Conservation (phyloP, 148 eudicot genomes). For the Persicaria tinctoria region DNA sequence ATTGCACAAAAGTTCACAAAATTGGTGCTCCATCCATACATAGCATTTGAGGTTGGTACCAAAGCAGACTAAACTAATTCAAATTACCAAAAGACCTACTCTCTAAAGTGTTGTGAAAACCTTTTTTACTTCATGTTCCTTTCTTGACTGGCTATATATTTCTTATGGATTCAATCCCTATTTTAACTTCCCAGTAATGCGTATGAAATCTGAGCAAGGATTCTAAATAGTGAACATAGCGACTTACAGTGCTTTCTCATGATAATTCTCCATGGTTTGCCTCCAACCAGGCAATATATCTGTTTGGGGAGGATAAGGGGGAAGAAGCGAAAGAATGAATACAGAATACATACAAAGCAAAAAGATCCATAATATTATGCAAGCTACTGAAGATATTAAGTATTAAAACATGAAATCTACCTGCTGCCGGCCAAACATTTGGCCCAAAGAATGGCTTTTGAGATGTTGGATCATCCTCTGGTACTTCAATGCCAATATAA, state of each 20-base stretch:
- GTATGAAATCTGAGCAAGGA: not conserved
- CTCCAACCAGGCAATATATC: conserved; percentile 84
- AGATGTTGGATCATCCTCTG: conserved; percentile 68
- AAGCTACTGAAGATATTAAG: not conserved
- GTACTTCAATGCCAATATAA: conserved; percentile 84
- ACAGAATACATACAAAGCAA: not conserved
- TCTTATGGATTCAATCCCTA: not conserved
- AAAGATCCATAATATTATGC: not conserved
- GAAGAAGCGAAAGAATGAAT: too few species aligned
- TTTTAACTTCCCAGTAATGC: not conserved
- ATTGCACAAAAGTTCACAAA: not conserved
- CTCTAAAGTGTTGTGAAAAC: not conserved
- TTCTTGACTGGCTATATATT: not conserved
- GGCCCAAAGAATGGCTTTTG: conserved; percentile 72
- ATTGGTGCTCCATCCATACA: not conserved
- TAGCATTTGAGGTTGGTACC: not conserved
- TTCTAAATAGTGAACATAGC: conserved; percentile 16
- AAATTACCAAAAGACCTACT: not conserved
- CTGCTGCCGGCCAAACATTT: conserved; percentile 76
- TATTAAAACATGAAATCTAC: conserved; percentile 23
- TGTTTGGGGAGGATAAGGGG: conserved; percentile 10
- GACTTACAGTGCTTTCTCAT: conserved; percentile 58
- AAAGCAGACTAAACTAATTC: not conserved
- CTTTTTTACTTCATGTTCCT: not conserved
- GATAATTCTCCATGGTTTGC: conserved; percentile 87